Base-by-base conservation (phyloP, 1,284 basidiomycete species). In the Cryptococcus floricola region DNA sequence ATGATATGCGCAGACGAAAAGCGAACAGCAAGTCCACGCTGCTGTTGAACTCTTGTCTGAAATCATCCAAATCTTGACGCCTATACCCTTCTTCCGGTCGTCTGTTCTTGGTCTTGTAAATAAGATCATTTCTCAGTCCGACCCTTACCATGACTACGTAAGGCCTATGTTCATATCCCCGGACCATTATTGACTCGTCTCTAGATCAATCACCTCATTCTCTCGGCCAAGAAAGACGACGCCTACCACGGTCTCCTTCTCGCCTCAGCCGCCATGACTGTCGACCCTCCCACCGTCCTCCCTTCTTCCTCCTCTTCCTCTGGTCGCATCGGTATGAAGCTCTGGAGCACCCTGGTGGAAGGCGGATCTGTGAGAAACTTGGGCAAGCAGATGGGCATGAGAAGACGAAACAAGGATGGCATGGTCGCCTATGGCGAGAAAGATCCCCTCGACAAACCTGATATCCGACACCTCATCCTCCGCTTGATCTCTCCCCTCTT, bases 61-160 rank as follows among this genome's bases (percentile, higher is more conserved):
- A 31, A 69, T 77, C 46, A 64, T 78, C 49, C 63, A 68, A 8
- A 59, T 77, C 37, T 63, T 78, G 13, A 68, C 70, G 0, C 70
- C 73, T 1, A 47, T 78, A 5, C 75, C 76, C 5, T 78, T 76
- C 71, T 78, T 78, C 59, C 73, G 70, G 39, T 67, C 67, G 1
- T 54, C 65, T 8, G 63, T 77, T 13, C 56, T 70, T 13, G 69
- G 68, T 14, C 64, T 78, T 7, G 68, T 76, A 31, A 69, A 65
- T 44, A 75, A 71, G 52, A 55, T 78, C 27, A 45, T 76, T 8
- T 61, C 66, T 0, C 53, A 61, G 8, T 64, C 66, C 4, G 75
- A 73, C 47, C 64, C 64, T n/a, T 77, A 64, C 47, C 60, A 60
- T 46, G 71, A 69, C 38, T 63, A 66, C n/a, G 71, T 71, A 44